Conservation (phyloP, 768 basidiomycete genomes). For the Megacollybia marginata region DNA sequence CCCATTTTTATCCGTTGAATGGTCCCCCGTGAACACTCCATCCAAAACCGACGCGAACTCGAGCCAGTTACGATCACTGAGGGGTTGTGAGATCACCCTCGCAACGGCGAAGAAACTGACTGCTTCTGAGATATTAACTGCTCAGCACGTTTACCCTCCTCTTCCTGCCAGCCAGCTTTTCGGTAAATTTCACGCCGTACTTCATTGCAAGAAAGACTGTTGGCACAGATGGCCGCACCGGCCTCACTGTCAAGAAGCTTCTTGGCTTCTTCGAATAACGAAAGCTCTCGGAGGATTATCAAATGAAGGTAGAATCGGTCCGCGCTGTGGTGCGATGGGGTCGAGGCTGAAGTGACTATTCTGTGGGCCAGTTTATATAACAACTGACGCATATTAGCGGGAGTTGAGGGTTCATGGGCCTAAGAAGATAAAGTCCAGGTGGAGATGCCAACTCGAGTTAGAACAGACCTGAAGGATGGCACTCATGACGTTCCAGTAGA, state of each 20-base stretch:
- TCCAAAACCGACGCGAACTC: constrained; percentile 74
- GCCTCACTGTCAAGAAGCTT: constrained; percentile 61
- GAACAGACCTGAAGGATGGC: constrained; percentile 64
- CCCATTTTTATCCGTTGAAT: constrained; percentile 24
- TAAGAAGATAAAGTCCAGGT: constrained; percentile 17
- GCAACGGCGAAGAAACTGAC: constrained; percentile 28
- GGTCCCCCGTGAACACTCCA: constrained; percentile 43
- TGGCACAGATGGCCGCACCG: constrained; percentile 59
- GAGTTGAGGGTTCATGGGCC: constrained; percentile 66
- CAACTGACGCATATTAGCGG: constrained; percentile 53
- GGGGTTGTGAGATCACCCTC: constrained; percentile 1
- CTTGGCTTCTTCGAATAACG: constrained; percentile 62
- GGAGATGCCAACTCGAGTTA: background rate
- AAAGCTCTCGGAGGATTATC: constrained; percentile 60
- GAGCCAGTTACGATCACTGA: constrained; percentile 79
- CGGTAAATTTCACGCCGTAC: constrained; percentile 66
- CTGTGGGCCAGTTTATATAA: constrained; percentile 75
- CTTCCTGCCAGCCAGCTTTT: constrained; percentile 42
- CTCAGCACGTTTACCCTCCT: constrained; percentile 51
- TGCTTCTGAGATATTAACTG: constrained; percentile 50
- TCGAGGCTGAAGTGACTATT: constrained; percentile 55
- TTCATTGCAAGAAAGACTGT: constrained; percentile 70
- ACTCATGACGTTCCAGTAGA: constrained; percentile 80
- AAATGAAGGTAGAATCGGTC: constrained; percentile 79
- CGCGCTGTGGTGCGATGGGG: constrained; percentile 54